Evolutionary conservation across 176 grass and related monocot genomes (phyloP), one percentile per base, ranked within the genome.

Genomic region (Zoysia pacifica): DNA sequence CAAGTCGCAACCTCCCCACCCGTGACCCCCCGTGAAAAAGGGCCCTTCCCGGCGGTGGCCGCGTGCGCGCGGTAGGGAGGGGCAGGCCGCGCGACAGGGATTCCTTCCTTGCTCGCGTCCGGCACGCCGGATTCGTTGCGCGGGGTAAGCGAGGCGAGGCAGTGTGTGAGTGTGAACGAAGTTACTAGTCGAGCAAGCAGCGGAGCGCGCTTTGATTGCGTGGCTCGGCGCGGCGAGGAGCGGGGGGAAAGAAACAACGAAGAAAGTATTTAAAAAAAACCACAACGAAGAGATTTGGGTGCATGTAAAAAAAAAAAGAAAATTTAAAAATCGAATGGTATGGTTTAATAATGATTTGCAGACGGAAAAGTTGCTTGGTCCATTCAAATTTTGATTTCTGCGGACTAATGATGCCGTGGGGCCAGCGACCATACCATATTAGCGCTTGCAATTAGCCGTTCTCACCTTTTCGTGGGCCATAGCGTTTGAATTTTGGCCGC

Each of bases 41-140:
- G 59, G 59, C 3, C 18, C n/a, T 3, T 7, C 6, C 56, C 56
- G 67, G 35, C 53, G 79, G 67, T 43, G 85, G 16, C 58, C 43
- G 65, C 79, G 45, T 18, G 62, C 52, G 47, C 62, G 60, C 48
- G 50, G 80, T 69, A 20, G 70, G 51, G 47, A 50, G 60, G 60
- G 50, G 80, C 70, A 20, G 70, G 51, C 70, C 62, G 42, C 49
- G 69, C 86, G 15, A 67, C 77, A 48, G 66, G 74, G 81, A 88
- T 88, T 43, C 81, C 72, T 84, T 88, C 20, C 76, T 63, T 84
- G 86, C 48, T 65, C 83, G 86, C 54, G 81, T 37, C 44, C 70
- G 42, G 82, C 55, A 65, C 64, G 76, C 64, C 48, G 64, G 81
- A 84, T 84, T 79, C 42, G 81, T 62, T 84, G 70, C 47, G 64